Base-by-base conservation (phyloP, 805 yeast species). In the Suhomyces tanzawaensis region DNA sequence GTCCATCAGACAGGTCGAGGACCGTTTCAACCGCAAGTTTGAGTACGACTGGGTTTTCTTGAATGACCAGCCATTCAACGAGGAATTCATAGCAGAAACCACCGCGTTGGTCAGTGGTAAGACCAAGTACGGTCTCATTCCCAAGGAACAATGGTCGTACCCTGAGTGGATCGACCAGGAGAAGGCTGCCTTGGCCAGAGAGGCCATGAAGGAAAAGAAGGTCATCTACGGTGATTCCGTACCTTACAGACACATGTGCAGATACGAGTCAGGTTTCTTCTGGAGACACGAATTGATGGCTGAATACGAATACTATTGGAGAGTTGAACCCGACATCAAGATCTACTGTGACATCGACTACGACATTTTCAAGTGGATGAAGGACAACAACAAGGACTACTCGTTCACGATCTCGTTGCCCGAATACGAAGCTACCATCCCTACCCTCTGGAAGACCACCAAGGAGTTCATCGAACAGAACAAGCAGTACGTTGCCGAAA, bases 31-130 rank as follows among this genome's bases (percentile, higher is more conserved):
- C 69, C 58, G 66, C 13, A 74, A 85, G 33, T 90, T 66, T 66
- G 74, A 85, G 46, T 91, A 91, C 57, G 97, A 95, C 51, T 91
- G 98, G 97, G 93, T 89, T 19, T 93, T 91, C 61, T 71, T 91
- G 52, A 91, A 91, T 61, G 96, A 91, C 58, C 88, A 81, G 41
- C 82, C 75, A 33, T 93, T 91, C 64, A 71, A 78, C 36, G 89
- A 86, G 2, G 93, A 87, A 51, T 91, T 93, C 62, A 86, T 78
- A 52, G 64, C 66, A 19, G 74, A 78, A 19, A 85, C 95, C 11
- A 46, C 76, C 2, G 74, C 84, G 9, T 64, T 88, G 53, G 80
- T 81, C 12, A 79, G 90, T 23, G 98, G 98, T 47, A 72, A 59
- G 5, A 80, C 90, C 34, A 74, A 80, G 46, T 93, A 81, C 54